Percentiles rank a stretch among this genome's conserved stretches.
These are phyloP conservation scores for Naganishia vishniacii DNA, from an alignment of 768 basidiomycete genomes.

Conservation along the genomic window DNA sequence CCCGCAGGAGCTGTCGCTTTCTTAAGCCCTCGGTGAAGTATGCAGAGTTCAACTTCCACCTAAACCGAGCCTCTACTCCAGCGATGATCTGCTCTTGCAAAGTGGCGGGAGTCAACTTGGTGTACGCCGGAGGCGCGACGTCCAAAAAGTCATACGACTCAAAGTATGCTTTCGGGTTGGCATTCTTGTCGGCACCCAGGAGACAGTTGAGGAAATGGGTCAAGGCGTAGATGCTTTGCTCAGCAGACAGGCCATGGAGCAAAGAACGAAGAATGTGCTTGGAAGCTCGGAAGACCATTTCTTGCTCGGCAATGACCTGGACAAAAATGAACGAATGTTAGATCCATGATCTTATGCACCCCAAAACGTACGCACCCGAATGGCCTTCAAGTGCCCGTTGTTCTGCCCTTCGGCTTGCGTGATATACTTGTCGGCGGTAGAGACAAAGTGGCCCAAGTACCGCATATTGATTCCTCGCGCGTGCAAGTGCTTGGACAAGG, in stretches of 20 bases:
- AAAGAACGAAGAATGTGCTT: conserved; percentile 50
- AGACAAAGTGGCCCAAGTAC: conserved; percentile 50
- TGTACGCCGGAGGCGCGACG: conserved; percentile 43
- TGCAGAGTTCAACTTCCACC: conserved; percentile 44
- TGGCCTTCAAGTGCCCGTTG: conserved; percentile 36
- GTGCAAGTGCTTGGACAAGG: conserved; percentile 49
- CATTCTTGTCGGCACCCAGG: conserved; percentile 44
- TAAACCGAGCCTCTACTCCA: conserved; percentile 48
- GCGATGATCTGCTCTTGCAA: conserved; percentile 42
- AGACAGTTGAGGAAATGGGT: conserved; percentile 54
- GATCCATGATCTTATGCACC: too few species aligned
- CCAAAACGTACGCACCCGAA: conserved; percentile 36
- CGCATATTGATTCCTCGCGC: conserved; percentile 53
- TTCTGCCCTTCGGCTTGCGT: conserved; percentile 34
- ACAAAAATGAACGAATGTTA: background rate
- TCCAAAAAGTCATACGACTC: conserved; percentile 40
- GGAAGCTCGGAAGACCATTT: conserved; percentile 51
- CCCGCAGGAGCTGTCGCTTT: conserved; percentile 49
- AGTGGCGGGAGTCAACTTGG: conserved; percentile 46
- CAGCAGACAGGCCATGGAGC: conserved; percentile 44
- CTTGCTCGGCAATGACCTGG: conserved; percentile 45
- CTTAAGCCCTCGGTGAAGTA: conserved; percentile 41
- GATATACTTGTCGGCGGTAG: conserved; percentile 42
- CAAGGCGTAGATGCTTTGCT: conserved; percentile 45
- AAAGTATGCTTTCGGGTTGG: conserved; percentile 45